phyloP scores from a whole-genome alignment of 2,329 filamentous ascomycete species.

The Drechslerella coelobrocha region DNA sequence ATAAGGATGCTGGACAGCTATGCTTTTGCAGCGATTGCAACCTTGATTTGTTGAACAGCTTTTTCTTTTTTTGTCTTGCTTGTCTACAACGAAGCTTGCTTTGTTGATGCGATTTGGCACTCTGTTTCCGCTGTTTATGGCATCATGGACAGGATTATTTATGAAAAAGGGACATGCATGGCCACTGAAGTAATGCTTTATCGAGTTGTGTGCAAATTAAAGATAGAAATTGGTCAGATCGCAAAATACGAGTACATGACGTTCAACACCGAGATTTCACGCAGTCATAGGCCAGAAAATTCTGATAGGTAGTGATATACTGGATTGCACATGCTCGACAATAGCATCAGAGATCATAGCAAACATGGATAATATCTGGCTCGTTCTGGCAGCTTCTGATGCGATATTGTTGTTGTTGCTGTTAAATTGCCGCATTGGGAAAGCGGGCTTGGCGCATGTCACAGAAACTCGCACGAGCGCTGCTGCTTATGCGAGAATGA shows the following conservation, averaged over 20 bases:
- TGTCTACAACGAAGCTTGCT: conserved; percentile 3
- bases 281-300: no score
- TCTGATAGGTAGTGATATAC: no score
- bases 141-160: conserved; percentile 4
- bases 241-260: no score
- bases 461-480: not conserved
- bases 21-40: not conserved
- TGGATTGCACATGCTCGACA: no score
- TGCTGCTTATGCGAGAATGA: conserved; percentile 41
- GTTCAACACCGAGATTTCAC: no score
- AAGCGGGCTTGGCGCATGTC: conserved; percentile 2
- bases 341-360: no score
- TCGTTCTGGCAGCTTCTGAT: no score
- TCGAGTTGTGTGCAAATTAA: no score
- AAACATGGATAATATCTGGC: no score
- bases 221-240: no score
- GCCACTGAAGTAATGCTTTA: no score
- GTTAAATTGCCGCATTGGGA: conserved; percentile 13
- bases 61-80: not conserved
- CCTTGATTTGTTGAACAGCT: not conserved
- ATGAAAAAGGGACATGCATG: conserved; percentile 4
- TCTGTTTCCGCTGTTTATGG: not conserved
- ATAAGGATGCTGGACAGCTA: not conserved
- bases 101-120: not conserved
- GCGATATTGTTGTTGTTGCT: conserved; percentile 2